Conservation (phyloP, 768 basidiomycete species). For the Leccinum rimulosum region DNA sequence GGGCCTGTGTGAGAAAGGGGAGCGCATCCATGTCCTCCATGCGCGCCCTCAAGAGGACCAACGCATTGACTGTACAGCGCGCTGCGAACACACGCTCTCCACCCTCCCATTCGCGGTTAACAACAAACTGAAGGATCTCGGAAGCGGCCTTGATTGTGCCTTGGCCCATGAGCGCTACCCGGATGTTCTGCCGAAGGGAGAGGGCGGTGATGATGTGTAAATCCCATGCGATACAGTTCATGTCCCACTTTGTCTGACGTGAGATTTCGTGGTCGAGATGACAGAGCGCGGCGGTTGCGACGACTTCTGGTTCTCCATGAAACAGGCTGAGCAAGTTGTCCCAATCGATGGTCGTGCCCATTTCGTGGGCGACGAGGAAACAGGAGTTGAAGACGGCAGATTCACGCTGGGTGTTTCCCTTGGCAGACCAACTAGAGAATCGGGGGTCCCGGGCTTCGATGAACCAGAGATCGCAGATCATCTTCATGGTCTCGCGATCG, state of each 20-base stretch:
- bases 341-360: constrained; percentile 18
- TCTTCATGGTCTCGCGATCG: constrained; percentile 27
- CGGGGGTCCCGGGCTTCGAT: constrained; percentile 23
- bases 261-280: constrained; percentile 27
- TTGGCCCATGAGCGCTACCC: constrained; percentile 19
- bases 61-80: constrained; percentile 22
- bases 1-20: constrained; percentile 27
- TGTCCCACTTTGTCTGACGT: constrained; percentile 15
- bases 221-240: constrained; percentile 30
- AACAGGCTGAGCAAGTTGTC: constrained; percentile 24
- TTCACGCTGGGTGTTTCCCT: constrained; percentile 23
- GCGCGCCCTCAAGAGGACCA: constrained; percentile 15
- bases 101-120: constrained; percentile 14
- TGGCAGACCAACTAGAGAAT: constrained; percentile 23
- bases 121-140: constrained; percentile 20
- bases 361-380: constrained; percentile 28
- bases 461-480: constrained; percentile 30
- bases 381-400: constrained; percentile 28
- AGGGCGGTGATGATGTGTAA: constrained; percentile 26
- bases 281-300: constrained; percentile 21
- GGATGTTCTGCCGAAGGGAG: constrained; percentile 17
- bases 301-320: constrained; percentile 14
- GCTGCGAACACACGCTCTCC: constrained; percentile 14
- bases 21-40: constrained; percentile 26
- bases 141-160: constrained; percentile 25